A percentile compares a stretch with the other conserved stretches of the same genome.
These are phyloP conservation scores for sunflower (Helianthus annuus) DNA, from an alignment of 129 eudicot species.

Conservation along the genomic window DNA sequence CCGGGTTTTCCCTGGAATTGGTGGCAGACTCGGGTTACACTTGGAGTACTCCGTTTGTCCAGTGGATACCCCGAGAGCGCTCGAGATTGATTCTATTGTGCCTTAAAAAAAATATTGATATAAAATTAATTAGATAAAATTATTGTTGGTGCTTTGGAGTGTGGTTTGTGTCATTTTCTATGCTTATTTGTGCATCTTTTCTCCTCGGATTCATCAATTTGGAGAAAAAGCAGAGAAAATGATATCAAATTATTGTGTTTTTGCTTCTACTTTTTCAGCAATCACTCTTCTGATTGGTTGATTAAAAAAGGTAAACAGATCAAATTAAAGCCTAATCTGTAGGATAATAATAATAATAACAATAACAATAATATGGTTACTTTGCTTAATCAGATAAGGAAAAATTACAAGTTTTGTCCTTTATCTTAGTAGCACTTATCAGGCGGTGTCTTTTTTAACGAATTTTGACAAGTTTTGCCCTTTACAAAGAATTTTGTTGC, in stretches of 20 bases:
- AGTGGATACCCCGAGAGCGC: too few relatives aligned
- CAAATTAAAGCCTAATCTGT: constrained; percentile 22
- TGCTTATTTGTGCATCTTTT: constrained; percentile 15
- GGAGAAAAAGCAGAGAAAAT: not conserved
- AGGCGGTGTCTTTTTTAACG: not conserved
- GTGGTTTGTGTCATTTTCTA: constrained; percentile 42
- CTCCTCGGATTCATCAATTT: constrained; percentile 40
- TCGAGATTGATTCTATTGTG: too few relatives aligned
- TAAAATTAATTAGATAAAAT: not conserved
- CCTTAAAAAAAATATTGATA: too few relatives aligned
- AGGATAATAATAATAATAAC: too few relatives aligned
- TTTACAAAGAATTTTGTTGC: too few relatives aligned
- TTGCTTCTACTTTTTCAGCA: constrained; percentile 17
- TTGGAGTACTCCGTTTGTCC: too few relatives aligned
- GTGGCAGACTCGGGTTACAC: too few relatives aligned
- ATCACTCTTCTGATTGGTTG: constrained; percentile 21
- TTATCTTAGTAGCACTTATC: too few relatives aligned
- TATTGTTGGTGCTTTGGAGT: constrained; percentile 13
- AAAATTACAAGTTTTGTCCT: too few relatives aligned
- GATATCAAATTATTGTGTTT: constrained; percentile 20
- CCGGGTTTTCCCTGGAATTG: too few relatives aligned
- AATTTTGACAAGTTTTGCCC: too few relatives aligned
- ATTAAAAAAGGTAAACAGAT: constrained; percentile 12
- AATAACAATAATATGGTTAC: not conserved
- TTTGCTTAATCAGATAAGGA: constrained; percentile 9